phyloP scores from a whole-genome alignment of 1,139 yeast species.

The Magnusiomyces sp. region DNA sequence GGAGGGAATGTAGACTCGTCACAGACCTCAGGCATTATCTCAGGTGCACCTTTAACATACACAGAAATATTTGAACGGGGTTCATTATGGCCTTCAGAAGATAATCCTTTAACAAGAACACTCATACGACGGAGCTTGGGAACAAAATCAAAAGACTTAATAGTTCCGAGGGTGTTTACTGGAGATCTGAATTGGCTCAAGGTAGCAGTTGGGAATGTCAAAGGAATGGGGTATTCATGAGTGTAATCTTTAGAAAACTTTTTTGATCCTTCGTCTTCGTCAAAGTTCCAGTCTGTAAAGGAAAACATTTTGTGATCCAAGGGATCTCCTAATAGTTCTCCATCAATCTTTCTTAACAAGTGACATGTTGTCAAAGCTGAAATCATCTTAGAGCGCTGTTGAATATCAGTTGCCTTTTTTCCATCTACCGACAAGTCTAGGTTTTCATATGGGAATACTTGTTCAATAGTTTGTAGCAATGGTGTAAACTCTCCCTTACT shows the following conservation, averaged over 20 bases:
- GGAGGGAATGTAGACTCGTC: constrained; percentile 58
- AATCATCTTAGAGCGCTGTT: constrained; percentile 11
- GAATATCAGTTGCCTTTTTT: neutral
- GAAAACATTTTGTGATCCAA: constrained; percentile 88
- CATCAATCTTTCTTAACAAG: constrained; percentile 71
- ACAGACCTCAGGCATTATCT: constrained; percentile 80
- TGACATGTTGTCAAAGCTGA: constrained; percentile 74
- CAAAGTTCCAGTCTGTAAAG: constrained; percentile 68
- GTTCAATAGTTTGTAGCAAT: constrained; percentile 33
- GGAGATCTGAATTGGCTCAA: constrained; percentile 13
- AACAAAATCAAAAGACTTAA: constrained; percentile 75
- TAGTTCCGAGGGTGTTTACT: constrained; percentile 38
- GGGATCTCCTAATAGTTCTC: constrained; percentile 85
- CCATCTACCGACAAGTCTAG: neutral
- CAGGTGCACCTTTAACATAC: constrained; percentile 95
- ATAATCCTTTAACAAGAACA: constrained; percentile 49
- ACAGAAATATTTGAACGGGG: constrained; percentile 34
- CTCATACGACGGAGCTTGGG: constrained; percentile 87
- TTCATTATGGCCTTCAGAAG: constrained; percentile 17
- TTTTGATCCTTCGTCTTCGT: constrained; percentile 48
- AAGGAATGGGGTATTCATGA: constrained; percentile 21
- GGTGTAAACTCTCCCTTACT: constrained; percentile 43
- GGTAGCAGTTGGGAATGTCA: constrained; percentile 23
- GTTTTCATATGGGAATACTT: constrained; percentile 16
- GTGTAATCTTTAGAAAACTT: constrained; percentile 33